Base-by-base conservation (phyloP, 1,139 yeast genomes). In the Candida buenavistaensis region DNA sequence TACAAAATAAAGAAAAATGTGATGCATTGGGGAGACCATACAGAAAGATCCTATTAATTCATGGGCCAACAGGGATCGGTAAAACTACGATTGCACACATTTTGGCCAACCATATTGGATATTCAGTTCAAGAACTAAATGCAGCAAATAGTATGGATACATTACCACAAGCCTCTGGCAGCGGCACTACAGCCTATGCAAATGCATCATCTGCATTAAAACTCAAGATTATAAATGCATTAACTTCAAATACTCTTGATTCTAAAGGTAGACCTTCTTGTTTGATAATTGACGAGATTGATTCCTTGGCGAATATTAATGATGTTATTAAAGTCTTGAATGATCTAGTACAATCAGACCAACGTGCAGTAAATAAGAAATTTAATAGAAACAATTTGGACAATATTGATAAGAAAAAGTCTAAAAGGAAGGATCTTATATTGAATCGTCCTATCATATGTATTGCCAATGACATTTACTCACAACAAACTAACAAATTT, bases 11-110 rank as follows among this genome's bases (percentile, higher is more conserved):
- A 2, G 56, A 51, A 9, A 39, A 41, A n/a, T 49, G 42, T 3
- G 96, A 88, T 54, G 70, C 76, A 0, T 65, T 74, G 29, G 79
- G 82, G 5, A 68, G 97, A 32, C 97, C 97, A 0, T 63, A 59
- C n/a, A 72, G 71, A 36, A 83, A 79, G 46, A 70, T 92, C 1
- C 55, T 92, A 25, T 62, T 92, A 32, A 73, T 92, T 3, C 88
- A 84, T 54, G 98, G 98, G 0, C 95, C 97, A 0, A 90, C 96
- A 1, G 98, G 98, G 1, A 73, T 86, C n/a, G 98, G 98, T 5
- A 92, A 92, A 55, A 92, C 98, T 0, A 79, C 95, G 0, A 82
- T 89, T 3, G 89, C 94, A 0, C 96, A 90, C 55, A 75, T 88
- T 2, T 73, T 89, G 24, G 95, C 96, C 4, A 73, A 72, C 33